Evolutionary conservation across 2,329 filamentous ascomycete species (phyloP).

Genomic region (Trichoderma aggressivum): DNA sequence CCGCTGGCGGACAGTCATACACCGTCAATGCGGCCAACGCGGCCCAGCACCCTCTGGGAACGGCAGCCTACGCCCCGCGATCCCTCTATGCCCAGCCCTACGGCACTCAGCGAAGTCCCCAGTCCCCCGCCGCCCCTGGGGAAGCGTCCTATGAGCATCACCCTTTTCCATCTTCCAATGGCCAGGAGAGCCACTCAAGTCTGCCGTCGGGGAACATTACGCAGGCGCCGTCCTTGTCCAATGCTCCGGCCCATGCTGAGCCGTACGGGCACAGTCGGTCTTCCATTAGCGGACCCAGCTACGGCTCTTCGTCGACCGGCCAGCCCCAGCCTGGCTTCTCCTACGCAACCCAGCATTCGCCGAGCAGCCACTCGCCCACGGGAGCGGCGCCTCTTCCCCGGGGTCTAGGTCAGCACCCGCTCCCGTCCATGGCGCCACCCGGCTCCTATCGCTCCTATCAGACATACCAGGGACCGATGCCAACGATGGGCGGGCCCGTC

Average conservation of each 20-base stretch:
- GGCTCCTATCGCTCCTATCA: slow-evolving; percentile 48
- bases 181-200: slow-evolving; percentile 32
- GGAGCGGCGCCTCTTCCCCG: slow-evolving; percentile 37
- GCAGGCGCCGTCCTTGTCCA: slow-evolving; percentile 50
- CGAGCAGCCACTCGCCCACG: slow-evolving; percentile 47
- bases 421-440: slow-evolving; percentile 44
- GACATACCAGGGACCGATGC: slow-evolving; percentile 47
- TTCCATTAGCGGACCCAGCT: slow-evolving; percentile 60
- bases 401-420: slow-evolving; percentile 34
- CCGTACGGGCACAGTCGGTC: slow-evolving; percentile 50
- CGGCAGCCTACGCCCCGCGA: slow-evolving; percentile 29
- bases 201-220: slow-evolving; percentile 32
- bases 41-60: slow-evolving; percentile 28
- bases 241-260: slow-evolving; percentile 55
- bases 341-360: slow-evolving; percentile 35
- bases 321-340: slow-evolving; percentile 46
- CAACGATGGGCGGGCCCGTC: slow-evolving; percentile 63
- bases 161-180: slow-evolving; percentile 53
- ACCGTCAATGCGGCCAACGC: slow-evolving; percentile 49
- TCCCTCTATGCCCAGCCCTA: slow-evolving; percentile 49
- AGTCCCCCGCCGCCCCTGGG: slow-evolving; percentile 50
- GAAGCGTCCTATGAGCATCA: slow-evolving; percentile 67
- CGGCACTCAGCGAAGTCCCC: slow-evolving; percentile 34
- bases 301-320: slow-evolving; percentile 48
- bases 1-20: slow-evolving; percentile 37